phyloP scores from a whole-genome alignment of 352 stramenopile species.

The Phytophthora hybrid region DNA sequence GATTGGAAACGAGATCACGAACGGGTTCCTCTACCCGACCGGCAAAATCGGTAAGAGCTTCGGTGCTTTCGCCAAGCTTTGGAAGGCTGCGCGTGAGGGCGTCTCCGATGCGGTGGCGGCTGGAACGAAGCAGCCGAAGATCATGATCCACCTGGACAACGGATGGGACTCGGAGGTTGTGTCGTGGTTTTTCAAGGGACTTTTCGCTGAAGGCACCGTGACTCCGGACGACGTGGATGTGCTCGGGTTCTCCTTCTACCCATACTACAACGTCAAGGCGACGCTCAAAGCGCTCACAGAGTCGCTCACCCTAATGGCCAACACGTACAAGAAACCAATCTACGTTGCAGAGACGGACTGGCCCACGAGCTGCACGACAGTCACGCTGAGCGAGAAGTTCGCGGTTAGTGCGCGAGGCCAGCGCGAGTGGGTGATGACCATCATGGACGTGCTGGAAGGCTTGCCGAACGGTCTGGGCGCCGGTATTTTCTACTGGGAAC shows the following conservation, averaged over 20 bases:
- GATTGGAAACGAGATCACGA: conserved; percentile 45
- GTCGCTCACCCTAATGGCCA: conserved; percentile 36
- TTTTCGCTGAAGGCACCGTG: conserved; percentile 40
- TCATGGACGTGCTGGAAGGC: conserved; percentile 35
- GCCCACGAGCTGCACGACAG: conserved; percentile 37
- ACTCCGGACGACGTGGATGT: conserved; percentile 40
- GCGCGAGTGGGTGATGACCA: conserved; percentile 35
- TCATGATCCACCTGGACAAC: conserved; percentile 49
- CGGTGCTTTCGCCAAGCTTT: conserved; percentile 35
- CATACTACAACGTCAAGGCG: conserved; percentile 38
- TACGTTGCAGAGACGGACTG: conserved; percentile 48
- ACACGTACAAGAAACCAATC: conserved; percentile 43
- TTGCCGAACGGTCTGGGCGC: conserved; percentile 37
- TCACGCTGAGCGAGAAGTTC: conserved; percentile 39
- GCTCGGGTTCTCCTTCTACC: conserved; percentile 46
- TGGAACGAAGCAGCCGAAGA: conserved; percentile 37
- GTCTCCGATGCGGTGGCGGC: conserved; percentile 33
- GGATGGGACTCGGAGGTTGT: conserved; percentile 44
- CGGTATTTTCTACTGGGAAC: conserved; percentile 51
- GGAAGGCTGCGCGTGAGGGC: conserved; percentile 34
- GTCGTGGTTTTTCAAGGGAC: conserved; percentile 40
- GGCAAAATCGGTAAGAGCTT: conserved; percentile 41
- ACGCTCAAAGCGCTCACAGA: conserved; percentile 39
- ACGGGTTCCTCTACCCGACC: conserved; percentile 42
- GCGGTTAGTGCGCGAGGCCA: conserved; percentile 34